Conservation (phyloP, 306 rosid genomes). For the Trifolium pratense region DNA sequence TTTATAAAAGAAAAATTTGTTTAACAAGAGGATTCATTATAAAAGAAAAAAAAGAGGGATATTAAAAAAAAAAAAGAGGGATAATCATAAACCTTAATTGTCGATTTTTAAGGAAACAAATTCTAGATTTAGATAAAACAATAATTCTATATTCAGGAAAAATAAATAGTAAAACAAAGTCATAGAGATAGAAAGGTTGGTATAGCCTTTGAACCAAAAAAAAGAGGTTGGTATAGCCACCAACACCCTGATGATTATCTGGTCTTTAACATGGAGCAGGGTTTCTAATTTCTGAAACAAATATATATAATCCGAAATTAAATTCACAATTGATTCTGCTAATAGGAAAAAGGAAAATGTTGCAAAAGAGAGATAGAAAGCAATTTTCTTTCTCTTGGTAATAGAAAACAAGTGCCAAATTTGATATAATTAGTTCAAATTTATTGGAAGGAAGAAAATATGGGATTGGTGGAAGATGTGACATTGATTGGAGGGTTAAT, state of each 20-base stretch:
- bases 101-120: constrained; percentile 29
- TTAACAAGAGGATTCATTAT: too few relatives aligned
- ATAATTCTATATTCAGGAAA: constrained; percentile 12
- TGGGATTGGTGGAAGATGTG: constrained; percentile 52
- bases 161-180: not conserved
- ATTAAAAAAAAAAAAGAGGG: too few relatives aligned
- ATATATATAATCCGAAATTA: not conserved
- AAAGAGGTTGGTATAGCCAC: constrained; percentile 37
- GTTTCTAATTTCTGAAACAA: constrained; percentile 12
- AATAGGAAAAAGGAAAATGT: not conserved
- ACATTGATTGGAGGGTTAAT: constrained; percentile 64
- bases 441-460: constrained; percentile 22
- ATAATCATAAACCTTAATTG: not conserved
- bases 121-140: constrained; percentile 41
- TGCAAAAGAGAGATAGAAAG: constrained; percentile 12
- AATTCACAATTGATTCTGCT: not conserved
- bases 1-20: too few relatives aligned
- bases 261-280: constrained; percentile 1
- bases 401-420: not conserved
- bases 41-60: too few relatives aligned
- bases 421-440: constrained; percentile 12
- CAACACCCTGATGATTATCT: constrained; percentile 32
- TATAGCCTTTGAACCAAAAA: too few relatives aligned
- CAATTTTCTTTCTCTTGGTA: not conserved
- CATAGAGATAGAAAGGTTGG: constrained; percentile 25